Evolutionary conservation across 768 basidiomycete species (phyloP), one percentile per base, ranked within the genome.

Genomic region (Psilocybe sp.): DNA sequence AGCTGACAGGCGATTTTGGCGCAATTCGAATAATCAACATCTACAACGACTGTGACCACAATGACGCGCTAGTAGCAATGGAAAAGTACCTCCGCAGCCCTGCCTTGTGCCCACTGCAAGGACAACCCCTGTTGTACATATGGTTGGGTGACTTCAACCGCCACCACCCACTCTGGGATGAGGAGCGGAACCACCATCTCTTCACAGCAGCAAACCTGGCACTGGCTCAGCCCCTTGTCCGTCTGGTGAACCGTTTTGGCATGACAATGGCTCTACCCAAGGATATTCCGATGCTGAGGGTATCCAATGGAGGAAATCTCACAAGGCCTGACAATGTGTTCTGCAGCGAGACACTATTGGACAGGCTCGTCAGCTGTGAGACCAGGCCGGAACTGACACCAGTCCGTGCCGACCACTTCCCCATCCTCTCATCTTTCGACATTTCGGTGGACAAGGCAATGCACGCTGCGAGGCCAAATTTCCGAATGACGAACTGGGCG

Each of bases 21-120:
- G 51, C 32, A 6, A 3, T 71, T 16, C 39, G 46, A 7, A 57
- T 74, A 1, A 54, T 70, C 63, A 74, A 73, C 57, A 53, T 74
- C 5, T 75, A 76, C 57, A 69, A 68, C 32, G 62, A 69, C 56
- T 55, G 66, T 11, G 47, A 51, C 1, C 36, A 68, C 43, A 40
- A 61, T 19, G 18, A 56, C 13, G 60, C 53, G 0, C 41, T 69
- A 0, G 23, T 36, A 10, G 49, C 50, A 0, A 51, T 67, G 31
- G 23, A 12, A 2, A 28, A 14, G 2, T 33, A 20, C 18, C n/a
- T 44, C n/a, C 4, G 34, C 34, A 4, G 10, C 31, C 34, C n/a
- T n/a, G n/a, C n/a, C n/a, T n/a, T n/a, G n/a, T n/a, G n/a, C n/a
- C n/a, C n/a, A n/a, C n/a, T n/a, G n/a, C n/a, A n/a, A n/a, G n/a